phyloP scores from a whole-genome alignment of 352 stramenopile species.

The Elongisporangium undulatum region DNA sequence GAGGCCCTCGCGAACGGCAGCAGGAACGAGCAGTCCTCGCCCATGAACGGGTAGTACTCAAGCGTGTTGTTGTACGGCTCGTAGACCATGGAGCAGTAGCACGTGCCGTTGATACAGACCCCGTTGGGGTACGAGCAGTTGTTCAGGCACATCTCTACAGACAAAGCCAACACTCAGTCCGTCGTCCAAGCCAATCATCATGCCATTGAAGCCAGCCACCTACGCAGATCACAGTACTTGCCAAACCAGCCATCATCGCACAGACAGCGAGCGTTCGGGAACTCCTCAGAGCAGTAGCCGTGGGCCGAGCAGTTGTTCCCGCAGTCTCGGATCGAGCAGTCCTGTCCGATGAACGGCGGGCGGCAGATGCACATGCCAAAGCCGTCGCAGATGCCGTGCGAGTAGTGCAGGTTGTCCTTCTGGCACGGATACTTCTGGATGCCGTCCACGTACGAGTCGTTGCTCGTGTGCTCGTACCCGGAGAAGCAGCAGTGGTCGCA shows the following conservation, averaged over 20 bases:
- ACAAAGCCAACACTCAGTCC: background rate
- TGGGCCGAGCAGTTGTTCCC: conserved; percentile 88
- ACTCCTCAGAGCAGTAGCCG: conserved; percentile 95
- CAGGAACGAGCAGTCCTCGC: conserved; percentile 82
- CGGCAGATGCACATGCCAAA: conserved; percentile 95
- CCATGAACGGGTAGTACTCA: conserved; percentile 73
- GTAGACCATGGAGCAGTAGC: conserved; percentile 90
- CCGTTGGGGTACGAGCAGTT: conserved; percentile 97
- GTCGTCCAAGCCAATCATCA: background rate
- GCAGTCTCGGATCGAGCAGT: conserved; percentile 94
- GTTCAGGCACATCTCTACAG: conserved; percentile 90
- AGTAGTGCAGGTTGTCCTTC: conserved; percentile 80
- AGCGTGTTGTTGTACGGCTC: conserved; percentile 94
- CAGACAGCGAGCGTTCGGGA: conserved; percentile 93
- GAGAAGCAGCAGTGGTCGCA: conserved; percentile 95
- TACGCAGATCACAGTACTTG: conserved; percentile 88
- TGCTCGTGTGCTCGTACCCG: conserved; percentile 76
- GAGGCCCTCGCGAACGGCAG: conserved; percentile 53
- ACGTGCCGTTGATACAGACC: conserved; percentile 88
- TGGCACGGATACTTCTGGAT: conserved; percentile 90
- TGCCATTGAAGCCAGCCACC: conserved; percentile 8
- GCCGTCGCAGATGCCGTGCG: conserved; percentile 94
- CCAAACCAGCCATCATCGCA: conserved; percentile 95
- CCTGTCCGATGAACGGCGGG: conserved; percentile 89
- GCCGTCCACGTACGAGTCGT: conserved; percentile 89